A percentile compares a stretch with the other conserved stretches of the same genome.
These are phyloP conservation scores for Saccharomycopsis crataegensis DNA, from an alignment of 1,139 yeast species.

Conservation along the genomic window DNA sequence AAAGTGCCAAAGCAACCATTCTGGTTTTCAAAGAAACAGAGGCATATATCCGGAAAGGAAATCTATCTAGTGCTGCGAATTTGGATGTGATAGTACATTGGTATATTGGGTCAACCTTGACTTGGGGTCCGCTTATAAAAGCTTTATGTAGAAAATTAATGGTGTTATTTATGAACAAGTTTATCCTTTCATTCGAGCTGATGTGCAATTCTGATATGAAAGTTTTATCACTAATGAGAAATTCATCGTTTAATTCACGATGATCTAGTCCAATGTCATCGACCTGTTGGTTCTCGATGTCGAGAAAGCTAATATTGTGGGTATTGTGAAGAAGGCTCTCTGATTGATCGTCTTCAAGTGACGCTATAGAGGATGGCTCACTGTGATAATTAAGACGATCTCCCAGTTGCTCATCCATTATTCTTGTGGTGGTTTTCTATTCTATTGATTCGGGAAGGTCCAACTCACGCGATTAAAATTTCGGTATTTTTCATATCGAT, in stretches of 20 bases:
- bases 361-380: too few relatives aligned
- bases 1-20: neutral
- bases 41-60: neutral
- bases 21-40: neutral
- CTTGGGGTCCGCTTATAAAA: conserved; percentile 7
- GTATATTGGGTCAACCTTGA: conserved; percentile 5
- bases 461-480: too few relatives aligned
- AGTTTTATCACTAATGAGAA: neutral
- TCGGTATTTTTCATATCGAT: too few relatives aligned
- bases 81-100: neutral
- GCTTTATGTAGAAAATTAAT: neutral
- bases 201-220: neutral
- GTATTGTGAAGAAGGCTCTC: neutral
- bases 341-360: too few relatives aligned
- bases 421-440: too few relatives aligned
- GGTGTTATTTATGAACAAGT: neutral
- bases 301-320: neutral
- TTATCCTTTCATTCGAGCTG: neutral
- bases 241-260: neutral
- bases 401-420: too few relatives aligned
- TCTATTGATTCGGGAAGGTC: too few relatives aligned
- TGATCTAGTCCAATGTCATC: neutral
- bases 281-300: neutral
- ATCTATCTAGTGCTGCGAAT: neutral
- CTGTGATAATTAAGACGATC: too few relatives aligned